phyloP scores from a whole-genome alignment of 192 early-diverging fungal species.

The Jimgerdemannia flammicorona region DNA sequence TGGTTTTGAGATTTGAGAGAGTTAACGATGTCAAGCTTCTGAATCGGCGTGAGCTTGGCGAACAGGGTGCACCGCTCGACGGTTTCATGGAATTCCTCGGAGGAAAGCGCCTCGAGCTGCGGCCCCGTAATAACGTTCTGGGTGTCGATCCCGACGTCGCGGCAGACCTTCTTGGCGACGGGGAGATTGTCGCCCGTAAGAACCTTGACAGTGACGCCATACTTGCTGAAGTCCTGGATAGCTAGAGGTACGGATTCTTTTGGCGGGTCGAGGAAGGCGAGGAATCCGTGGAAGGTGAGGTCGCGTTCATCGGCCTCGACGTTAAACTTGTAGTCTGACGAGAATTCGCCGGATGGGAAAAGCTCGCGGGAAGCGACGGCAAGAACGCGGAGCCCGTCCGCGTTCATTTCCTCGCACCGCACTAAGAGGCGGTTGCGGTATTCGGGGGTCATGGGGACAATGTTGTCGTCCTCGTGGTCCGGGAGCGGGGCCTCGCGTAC shows the following conservation, averaged over 20 bases:
- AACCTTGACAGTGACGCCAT: constrained; percentile 45
- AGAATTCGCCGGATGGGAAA: constrained; percentile 1
- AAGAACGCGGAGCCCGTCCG: constrained; percentile 41
- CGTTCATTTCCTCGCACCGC: constrained; percentile 27
- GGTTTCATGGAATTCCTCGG: background rate
- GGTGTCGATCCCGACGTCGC: constrained; percentile 38
- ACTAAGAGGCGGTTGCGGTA: constrained; percentile 13
- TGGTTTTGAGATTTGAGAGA: constrained; percentile 26
- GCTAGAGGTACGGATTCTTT: constrained; percentile 38
- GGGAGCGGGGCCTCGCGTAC: no score
- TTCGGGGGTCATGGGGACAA: background rate
- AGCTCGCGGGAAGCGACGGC: constrained; percentile 39
- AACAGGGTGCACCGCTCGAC: constrained; percentile 39
- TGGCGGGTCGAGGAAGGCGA: constrained; percentile 49
- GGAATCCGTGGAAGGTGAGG: constrained; percentile 40
- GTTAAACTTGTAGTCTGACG: constrained; percentile 5
- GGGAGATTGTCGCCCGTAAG: constrained; percentile 48
- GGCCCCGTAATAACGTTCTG: constrained; percentile 31
- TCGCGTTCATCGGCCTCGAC: constrained; percentile 30
- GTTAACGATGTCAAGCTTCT: constrained; percentile 38
- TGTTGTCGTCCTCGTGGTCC: constrained; percentile 5
- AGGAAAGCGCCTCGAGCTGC: constrained; percentile 30
- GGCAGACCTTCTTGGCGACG: constrained; percentile 43
- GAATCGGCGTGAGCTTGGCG: constrained; percentile 49
- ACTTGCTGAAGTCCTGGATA: constrained; percentile 31